Conservation (phyloP, 1,284 basidiomycete species). For the Takashimella tepidaria region DNA sequence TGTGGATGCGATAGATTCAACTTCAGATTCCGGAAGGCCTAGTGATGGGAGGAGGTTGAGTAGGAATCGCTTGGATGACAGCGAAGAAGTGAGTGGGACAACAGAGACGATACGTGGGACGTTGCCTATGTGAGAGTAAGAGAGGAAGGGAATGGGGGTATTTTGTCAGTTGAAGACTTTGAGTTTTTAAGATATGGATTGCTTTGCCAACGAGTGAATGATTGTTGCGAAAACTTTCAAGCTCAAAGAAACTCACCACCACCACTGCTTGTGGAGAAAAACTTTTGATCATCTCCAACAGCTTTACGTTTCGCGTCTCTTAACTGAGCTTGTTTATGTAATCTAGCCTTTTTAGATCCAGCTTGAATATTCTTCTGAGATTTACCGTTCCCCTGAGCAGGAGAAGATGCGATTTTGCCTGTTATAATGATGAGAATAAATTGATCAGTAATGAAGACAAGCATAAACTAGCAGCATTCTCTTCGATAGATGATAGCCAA, state of each 20-base stretch:
- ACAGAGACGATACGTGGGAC: constrained; percentile 50
- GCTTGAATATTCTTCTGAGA: constrained; percentile 26
- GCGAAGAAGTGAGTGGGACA: constrained; percentile 40
- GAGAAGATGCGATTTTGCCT: constrained; percentile 60
- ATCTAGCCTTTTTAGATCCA: constrained; percentile 37
- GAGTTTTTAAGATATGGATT: too few species aligned
- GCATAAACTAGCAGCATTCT: too few species aligned
- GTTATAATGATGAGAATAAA: not conserved
- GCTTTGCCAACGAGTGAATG: too few species aligned
- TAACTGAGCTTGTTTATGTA: constrained; percentile 43
- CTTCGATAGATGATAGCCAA: too few species aligned
- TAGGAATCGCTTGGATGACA: constrained; percentile 65
- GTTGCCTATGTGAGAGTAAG: constrained; percentile 25
- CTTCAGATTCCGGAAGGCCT: constrained; percentile 56
- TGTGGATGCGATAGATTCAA: constrained; percentile 17
- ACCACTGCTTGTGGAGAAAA: constrained; percentile 47
- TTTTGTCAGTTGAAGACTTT: too few species aligned
- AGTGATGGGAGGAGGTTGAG: constrained; percentile 63
- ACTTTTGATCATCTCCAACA: constrained; percentile 51
- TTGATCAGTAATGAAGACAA: too few species aligned
- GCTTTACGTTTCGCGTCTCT: constrained; percentile 61
- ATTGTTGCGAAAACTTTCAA: too few species aligned
- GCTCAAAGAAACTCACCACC: constrained; percentile 34
- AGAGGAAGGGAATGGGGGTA: not conserved
- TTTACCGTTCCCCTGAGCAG: constrained; percentile 15